A percentile compares a stretch with the other conserved stretches of the same genome.
Evolutionary conservation across 2,329 filamentous ascomycete genomes (phyloP).

Genomic region (Diplodia intermedia): DNA sequence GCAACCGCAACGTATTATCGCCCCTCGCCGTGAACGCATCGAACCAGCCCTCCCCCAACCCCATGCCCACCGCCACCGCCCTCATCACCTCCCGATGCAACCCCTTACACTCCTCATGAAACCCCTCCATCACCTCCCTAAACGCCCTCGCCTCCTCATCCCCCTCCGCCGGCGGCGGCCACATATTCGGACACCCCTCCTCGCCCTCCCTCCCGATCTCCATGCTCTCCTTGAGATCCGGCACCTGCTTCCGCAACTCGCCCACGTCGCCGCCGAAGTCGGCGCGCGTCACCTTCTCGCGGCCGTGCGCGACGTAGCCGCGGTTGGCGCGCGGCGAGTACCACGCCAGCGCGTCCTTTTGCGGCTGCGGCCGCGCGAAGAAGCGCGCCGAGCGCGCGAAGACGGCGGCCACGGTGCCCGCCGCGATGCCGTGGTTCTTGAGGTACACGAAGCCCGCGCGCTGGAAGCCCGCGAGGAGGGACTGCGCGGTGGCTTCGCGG

Average conservation of each 20-base stretch:
- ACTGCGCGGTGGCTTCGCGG: constrained; percentile 69
- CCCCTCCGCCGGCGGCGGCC: constrained; percentile 61
- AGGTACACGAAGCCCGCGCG: constrained; percentile 90
- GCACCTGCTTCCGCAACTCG: constrained; percentile 44
- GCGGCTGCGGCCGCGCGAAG: constrained; percentile 47
- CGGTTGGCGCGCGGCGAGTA: constrained; percentile 57
- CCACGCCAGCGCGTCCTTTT: constrained; percentile 51
- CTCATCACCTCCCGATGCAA: constrained; percentile 82
- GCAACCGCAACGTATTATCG: constrained; percentile 65
- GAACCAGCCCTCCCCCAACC: constrained; percentile 74
- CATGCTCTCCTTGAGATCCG: constrained; percentile 63
- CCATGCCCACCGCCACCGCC: constrained; percentile 83
- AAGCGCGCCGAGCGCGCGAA: constrained; percentile 60
- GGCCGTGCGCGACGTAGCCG: constrained; percentile 56
- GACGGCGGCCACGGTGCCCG: constrained; percentile 63
- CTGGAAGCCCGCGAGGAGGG: constrained; percentile 81
- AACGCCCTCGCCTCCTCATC: constrained; percentile 66
- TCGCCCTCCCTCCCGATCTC: constrained; percentile 69
- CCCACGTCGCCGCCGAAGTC: constrained; percentile 47
- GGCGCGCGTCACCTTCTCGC: constrained; percentile 50
- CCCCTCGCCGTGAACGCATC: constrained; percentile 71
- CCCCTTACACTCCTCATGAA: constrained; percentile 75
- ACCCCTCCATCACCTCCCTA: constrained; percentile 73
- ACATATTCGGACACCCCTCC: constrained; percentile 73
- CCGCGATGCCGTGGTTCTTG: constrained; percentile 75